Conservation (phyloP, 2,329 filamentous ascomycete species). For the Fragosphaeria purpurea region DNA sequence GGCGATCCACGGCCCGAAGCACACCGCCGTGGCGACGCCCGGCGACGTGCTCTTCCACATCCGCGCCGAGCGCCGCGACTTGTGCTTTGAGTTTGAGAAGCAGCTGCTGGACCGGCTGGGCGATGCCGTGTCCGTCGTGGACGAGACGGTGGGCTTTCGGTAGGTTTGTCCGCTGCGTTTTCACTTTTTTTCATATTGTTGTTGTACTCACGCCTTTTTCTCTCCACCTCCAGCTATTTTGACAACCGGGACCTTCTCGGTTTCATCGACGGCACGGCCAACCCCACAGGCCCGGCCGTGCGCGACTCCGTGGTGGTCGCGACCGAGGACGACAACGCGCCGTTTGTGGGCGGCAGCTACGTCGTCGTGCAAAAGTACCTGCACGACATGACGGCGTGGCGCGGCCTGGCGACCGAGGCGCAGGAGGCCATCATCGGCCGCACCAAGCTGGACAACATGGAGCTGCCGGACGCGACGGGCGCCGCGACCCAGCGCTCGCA, state of each 20-base stretch:
- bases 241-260: constrained; percentile 48
- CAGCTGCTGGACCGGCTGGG: constrained; percentile 41
- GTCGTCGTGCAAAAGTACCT: constrained; percentile 51
- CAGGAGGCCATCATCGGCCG: constrained; percentile 48
- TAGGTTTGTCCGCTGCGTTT: neutral
- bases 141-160: constrained; percentile 46
- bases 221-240: constrained; percentile 30
- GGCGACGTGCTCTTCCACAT: constrained; percentile 51
- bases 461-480: constrained; percentile 36
- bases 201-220: neutral
- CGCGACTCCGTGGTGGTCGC: constrained; percentile 32
- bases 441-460: constrained; percentile 47
- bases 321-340: constrained; percentile 19
- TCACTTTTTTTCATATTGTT: neutral
- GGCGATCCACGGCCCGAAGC: constrained; percentile 33
- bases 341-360: constrained; percentile 39
- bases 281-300: constrained; percentile 38
- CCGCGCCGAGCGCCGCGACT: constrained; percentile 43
- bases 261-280: constrained; percentile 52
- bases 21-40: constrained; percentile 44
- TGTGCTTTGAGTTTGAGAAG: constrained; percentile 49
- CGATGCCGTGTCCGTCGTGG: constrained; percentile 35
- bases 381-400: constrained; percentile 41
- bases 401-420: constrained; percentile 33
- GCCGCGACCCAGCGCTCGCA: constrained; percentile 37